Evolutionary conservation across 2,329 filamentous ascomycete genomes (phyloP).

Genomic region (Epichloe sibirici): DNA sequence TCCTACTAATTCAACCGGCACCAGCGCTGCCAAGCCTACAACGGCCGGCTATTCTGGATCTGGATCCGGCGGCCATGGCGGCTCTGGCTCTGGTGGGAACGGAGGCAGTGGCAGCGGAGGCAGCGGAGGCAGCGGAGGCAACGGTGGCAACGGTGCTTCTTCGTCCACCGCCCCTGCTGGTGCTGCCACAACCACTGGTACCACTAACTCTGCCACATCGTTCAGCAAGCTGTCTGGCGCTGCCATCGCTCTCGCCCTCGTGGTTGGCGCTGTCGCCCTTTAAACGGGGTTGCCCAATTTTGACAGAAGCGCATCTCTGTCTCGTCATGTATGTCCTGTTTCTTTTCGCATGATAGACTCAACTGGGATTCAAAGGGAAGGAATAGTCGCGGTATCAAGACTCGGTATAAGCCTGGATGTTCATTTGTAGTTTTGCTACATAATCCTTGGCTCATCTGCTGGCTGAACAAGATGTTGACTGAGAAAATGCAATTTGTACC

Average conservation of each 20-base stretch:
- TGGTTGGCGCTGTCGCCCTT: slow-evolving; percentile 7
- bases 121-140: background rate
- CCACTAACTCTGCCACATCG: background rate
- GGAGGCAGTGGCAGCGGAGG: slow-evolving; percentile 1
- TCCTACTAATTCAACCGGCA: slow-evolving; percentile 4
- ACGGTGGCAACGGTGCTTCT: background rate
- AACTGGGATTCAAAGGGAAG: slow-evolving; percentile 2
- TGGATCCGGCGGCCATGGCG: background rate
- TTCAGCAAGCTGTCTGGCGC: slow-evolving; percentile 8
- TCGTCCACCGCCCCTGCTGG: background rate
- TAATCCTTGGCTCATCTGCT: background rate
- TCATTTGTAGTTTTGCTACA: background rate
- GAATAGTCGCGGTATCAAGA: background rate
- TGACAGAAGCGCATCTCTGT: background rate
- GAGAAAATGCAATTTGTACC: background rate
- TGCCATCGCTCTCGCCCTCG: slow-evolving; percentile 8
- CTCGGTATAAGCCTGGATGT: background rate
- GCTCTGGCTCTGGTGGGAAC: slow-evolving; percentile 7
- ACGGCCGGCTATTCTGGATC: slow-evolving; percentile 4
- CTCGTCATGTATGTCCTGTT: background rate
- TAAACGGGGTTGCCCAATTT: background rate
- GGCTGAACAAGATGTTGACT: background rate
- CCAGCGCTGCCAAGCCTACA: background rate
- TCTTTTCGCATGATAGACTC: slow-evolving; percentile 2
- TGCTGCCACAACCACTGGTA: background rate